Conservation (phyloP, 495 filamentous ascomycete genomes). For the Trichocladium uniseriatum region DNA sequence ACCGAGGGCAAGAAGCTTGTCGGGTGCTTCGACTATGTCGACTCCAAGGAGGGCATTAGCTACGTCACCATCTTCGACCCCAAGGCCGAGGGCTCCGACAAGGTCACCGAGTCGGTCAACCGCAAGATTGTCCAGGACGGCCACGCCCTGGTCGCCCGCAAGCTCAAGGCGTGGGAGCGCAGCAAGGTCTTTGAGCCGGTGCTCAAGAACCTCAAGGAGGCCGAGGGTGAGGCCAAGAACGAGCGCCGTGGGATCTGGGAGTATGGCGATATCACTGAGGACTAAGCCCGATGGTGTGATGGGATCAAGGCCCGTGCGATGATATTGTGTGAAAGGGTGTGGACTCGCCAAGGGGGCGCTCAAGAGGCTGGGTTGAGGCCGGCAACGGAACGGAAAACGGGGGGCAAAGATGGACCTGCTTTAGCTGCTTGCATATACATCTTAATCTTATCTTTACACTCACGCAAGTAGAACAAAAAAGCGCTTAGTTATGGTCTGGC, state of each 20-base stretch:
- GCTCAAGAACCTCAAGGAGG: conserved; percentile 54
- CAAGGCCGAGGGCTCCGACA: conserved; percentile 41
- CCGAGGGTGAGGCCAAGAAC: conserved; percentile 65
- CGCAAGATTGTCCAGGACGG: conserved; percentile 74
- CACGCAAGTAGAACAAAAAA: not conserved
- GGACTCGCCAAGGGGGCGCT: too few relatives aligned
- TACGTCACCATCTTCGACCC: conserved; percentile 84
- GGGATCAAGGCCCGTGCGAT: not conserved
- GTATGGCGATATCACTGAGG: conserved; percentile 91
- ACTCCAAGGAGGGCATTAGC: conserved; percentile 62
- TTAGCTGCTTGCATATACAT: not conserved
- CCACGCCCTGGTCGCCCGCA: conserved; percentile 77
- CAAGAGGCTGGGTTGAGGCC: too few relatives aligned
- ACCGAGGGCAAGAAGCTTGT: conserved; percentile 65
- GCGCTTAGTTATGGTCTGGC: too few relatives aligned
- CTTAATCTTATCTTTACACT: too few relatives aligned
- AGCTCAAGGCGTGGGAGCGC: conserved; percentile 83
- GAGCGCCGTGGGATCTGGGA: conserved; percentile 87
- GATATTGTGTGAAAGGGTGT: not conserved
- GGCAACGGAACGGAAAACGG: not conserved
- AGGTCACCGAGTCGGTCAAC: conserved; percentile 63
- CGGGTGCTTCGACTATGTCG: conserved; percentile 76
- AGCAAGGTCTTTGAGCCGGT: conserved; percentile 55
- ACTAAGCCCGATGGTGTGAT: conserved; percentile 43
- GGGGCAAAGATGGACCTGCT: not conserved